Percentiles rank a stretch among this genome's conserved stretches.
Evolutionary conservation across 2,329 filamentous ascomycete genomes (phyloP).

Genomic region (Scedosporium minutisporum): DNA sequence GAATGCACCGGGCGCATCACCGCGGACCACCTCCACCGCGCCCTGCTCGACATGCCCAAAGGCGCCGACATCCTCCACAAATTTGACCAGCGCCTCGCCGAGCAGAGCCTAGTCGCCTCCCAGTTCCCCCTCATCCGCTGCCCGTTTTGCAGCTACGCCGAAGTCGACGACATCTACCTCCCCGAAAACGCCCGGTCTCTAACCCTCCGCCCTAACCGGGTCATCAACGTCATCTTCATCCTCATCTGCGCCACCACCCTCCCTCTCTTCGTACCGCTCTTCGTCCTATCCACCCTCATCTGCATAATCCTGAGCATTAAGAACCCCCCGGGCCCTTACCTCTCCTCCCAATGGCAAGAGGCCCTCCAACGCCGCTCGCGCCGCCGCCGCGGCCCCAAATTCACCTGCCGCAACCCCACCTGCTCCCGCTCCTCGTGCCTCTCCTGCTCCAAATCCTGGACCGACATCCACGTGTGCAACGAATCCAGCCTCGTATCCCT

Average conservation of each 20-base stretch:
- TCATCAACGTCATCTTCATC: conserved; percentile 40
- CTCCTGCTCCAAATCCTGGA: conserved; percentile 72
- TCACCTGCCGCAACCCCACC: conserved; percentile 60
- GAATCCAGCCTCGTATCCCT: conserved; percentile 73
- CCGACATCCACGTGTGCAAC: conserved; percentile 82
- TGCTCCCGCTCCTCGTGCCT: conserved; percentile 71
- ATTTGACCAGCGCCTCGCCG: conserved; percentile 70
- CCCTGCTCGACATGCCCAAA: conserved; percentile 59
- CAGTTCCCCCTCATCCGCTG: conserved; percentile 70
- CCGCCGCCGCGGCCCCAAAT: conserved; percentile 63
- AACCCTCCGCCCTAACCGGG: conserved; percentile 43
- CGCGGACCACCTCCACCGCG: conserved; percentile 58
- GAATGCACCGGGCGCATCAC: conserved; percentile 71
- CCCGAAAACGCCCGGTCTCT: conserved; percentile 44
- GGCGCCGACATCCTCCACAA: conserved; percentile 63
- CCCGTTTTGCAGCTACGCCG: conserved; percentile 85
- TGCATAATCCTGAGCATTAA: conserved; percentile 34
- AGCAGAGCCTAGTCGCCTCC: conserved; percentile 64
- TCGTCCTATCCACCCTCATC: conserved; percentile 36
- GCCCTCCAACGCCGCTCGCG: conserved; percentile 60
- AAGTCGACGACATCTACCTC: conserved; percentile 69
- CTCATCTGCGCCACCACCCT: conserved; percentile 42
- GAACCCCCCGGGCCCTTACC: conserved; percentile 29
- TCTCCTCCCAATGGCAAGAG: conserved; percentile 39
- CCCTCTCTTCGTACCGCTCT: conserved; percentile 44